These are phyloP conservation scores for Claviceps fusiformis DNA, from an alignment of 2,329 filamentous ascomycete species.

Conservation along the genomic window DNA sequence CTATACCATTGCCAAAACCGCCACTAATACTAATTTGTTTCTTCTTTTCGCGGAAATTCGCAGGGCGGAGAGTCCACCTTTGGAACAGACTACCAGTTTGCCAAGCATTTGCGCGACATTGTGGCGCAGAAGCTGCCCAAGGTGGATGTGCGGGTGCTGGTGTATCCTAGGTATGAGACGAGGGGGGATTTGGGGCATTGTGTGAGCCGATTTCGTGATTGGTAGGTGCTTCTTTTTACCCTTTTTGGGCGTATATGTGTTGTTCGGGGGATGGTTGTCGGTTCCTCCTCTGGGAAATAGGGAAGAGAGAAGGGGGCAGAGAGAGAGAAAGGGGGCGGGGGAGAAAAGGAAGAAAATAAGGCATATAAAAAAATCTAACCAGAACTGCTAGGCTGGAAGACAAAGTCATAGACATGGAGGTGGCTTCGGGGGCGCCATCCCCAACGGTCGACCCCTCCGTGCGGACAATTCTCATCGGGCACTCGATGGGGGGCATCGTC, in stretches of 20 bases:
- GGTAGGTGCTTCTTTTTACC: conserved; percentile 29
- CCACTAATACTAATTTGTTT: too few species aligned
- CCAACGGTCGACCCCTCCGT: conserved; percentile 81
- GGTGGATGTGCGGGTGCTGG: conserved; percentile 50
- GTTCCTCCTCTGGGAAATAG: too few species aligned
- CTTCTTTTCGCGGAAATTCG: too few species aligned
- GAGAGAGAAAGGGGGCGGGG: too few species aligned
- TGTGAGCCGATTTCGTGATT: conserved; percentile 62
- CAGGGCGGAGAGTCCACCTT: conserved; percentile 71
- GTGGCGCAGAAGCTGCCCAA: conserved; percentile 54
- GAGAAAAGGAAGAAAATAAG: too few species aligned
- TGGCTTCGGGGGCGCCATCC: conserved; percentile 62
- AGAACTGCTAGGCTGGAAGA: conserved; percentile 59
- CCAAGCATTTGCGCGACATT: conserved; percentile 53
- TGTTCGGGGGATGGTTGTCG: too few species aligned
- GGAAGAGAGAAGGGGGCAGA: too few species aligned
- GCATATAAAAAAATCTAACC: too few species aligned
- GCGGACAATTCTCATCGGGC: conserved; percentile 67
- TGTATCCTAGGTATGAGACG: conserved; percentile 78
- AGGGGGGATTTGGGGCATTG: conserved; percentile 59
- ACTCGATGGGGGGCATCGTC: conserved; percentile 90
- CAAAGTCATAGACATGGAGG: conserved; percentile 88
- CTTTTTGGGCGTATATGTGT: not conserved
- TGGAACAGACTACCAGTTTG: conserved; percentile 49
- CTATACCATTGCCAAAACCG: too few species aligned